Evolutionary conservation across 2,329 filamentous ascomycete species (phyloP), one percentile per base, ranked within the genome.

Genomic region (Chrysoporthe deuterocubensis): DNA sequence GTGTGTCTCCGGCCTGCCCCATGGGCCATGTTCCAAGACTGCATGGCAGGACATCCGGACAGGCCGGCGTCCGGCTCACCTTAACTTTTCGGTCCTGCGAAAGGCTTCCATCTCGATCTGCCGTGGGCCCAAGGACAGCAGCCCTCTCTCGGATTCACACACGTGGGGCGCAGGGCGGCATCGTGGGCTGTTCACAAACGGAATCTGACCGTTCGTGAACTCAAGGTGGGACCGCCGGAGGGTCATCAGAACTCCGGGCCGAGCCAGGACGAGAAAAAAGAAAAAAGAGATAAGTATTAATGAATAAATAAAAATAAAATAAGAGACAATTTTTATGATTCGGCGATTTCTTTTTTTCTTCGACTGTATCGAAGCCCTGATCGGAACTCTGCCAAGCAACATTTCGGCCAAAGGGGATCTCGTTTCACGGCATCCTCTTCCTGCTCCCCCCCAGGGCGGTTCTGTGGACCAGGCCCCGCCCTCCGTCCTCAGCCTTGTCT

Each of bases 401-500:
- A 16, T 6, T 13, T 16, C 13, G 50, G 21, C 14, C 32, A 32
- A 32, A 34, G 26, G 50, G 21, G 26, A 32, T 54, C 50, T 54
- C 50, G 21, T 26, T 3, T 13, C 48, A 34, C 50, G 50, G 50
- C 50, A 54, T 54, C 50, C 21, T 54, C 50, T 16, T 34, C 50
- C 26, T 18, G 50, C 11, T 54, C 21, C 50, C 37, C 37, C 9
- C 18, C 13, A 54, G 16, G 16, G 9, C n/a, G 50, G 9, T n/a
- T 21, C 26, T 54, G 50, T 26, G n/a, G 21, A 54, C 50, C 50
- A 21, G 18, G 57, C 2, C 50, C 61, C 64, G 37, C 67, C 67
- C 67, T 66, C 60, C 21, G 40, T 58, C 67, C 58, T 68, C 67
- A 68, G 67, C 67, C 64, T 68, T 60, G 65, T 66, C 61, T 68